A percentile compares a stretch with the other conserved stretches of the same genome.
These are phyloP conservation scores for Paramyrothecium sp. DNA, from an alignment of 2,329 filamentous ascomycete species.

Conservation along the genomic window DNA sequence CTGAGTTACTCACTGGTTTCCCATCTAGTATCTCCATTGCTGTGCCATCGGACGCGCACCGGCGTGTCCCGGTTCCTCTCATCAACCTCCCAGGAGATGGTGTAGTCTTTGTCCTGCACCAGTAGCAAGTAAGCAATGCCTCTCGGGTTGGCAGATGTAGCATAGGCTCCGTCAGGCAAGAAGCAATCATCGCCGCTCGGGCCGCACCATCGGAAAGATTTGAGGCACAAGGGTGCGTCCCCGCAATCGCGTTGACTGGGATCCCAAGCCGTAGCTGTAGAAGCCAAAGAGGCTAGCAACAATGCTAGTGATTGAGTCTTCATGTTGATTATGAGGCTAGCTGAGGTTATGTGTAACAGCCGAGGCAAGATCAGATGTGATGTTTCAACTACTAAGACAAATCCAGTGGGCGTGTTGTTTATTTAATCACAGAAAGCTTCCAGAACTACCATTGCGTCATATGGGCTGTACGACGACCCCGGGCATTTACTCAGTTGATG, in stretches of 20 bases:
- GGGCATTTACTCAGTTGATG: too few species aligned
- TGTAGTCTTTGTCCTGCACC: not conserved
- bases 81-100: not conserved
- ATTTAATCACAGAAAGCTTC: too few species aligned
- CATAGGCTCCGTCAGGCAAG: not conserved
- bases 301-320: too few species aligned
- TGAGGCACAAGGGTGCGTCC: not conserved
- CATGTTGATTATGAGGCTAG: too few species aligned
- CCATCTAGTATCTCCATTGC: not conserved
- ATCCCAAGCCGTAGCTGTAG: not conserved
- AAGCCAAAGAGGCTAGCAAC: too few species aligned
- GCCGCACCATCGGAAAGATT: not conserved
- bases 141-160: not conserved
- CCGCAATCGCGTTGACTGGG: not conserved
- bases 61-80: not conserved
- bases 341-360: too few species aligned
- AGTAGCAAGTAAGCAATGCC: not conserved
- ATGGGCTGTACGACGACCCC: too few species aligned
- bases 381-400: too few species aligned
- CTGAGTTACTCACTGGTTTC: not conserved
- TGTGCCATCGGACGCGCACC: not conserved
- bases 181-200: not conserved
- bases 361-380: too few species aligned
- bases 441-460: too few species aligned
- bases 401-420: too few species aligned